Percentiles rank a stretch among this genome's conserved stretches.
Conservation (phyloP, 2,329 filamentous ascomycete species). For the Epichloe sylvatica region DNA sequence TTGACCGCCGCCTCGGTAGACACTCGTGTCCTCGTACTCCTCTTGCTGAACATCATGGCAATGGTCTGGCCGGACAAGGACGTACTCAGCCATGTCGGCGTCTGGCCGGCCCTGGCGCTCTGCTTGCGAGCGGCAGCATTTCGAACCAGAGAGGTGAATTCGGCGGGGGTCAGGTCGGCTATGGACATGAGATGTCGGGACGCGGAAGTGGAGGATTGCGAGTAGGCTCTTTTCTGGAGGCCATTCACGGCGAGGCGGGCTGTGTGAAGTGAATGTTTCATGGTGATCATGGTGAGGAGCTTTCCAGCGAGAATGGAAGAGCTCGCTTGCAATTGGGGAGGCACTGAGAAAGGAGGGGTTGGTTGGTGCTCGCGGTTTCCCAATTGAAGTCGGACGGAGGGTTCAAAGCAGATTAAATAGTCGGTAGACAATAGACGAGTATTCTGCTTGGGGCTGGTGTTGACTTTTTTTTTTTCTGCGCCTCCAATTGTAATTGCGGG, state of each 20-base stretch:
- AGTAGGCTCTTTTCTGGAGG: conserved; percentile 30
- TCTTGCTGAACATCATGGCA: conserved; percentile 94
- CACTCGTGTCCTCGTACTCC: conserved; percentile 82
- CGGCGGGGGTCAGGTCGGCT: conserved; percentile 63
- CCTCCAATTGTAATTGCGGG: too few species aligned
- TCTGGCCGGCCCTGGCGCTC: conserved; percentile 52
- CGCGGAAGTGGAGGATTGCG: conserved; percentile 19
- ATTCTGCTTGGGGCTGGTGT: too few species aligned
- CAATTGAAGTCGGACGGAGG: too few species aligned
- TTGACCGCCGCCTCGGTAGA: conserved; percentile 85
- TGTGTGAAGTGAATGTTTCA: conserved; percentile 22
- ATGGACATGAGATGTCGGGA: conserved; percentile 89
- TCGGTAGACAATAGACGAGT: too few species aligned
- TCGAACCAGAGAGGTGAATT: conserved; percentile 69
- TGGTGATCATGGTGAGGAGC: conserved; percentile 17
- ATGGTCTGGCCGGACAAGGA: conserved; percentile 64
- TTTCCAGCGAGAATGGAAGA: not conserved
- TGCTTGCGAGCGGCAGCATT: conserved; percentile 69
- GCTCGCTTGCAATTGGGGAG: not conserved
- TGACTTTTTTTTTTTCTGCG: too few species aligned
- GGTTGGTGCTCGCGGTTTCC: too few species aligned
- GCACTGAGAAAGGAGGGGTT: too few species aligned
- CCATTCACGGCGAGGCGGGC: conserved; percentile 21
- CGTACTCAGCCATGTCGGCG: conserved; percentile 42
- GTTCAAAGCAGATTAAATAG: too few species aligned